Conservation (phyloP, 2,329 filamentous ascomycete genomes). For the Aspergillus intermedius region DNA sequence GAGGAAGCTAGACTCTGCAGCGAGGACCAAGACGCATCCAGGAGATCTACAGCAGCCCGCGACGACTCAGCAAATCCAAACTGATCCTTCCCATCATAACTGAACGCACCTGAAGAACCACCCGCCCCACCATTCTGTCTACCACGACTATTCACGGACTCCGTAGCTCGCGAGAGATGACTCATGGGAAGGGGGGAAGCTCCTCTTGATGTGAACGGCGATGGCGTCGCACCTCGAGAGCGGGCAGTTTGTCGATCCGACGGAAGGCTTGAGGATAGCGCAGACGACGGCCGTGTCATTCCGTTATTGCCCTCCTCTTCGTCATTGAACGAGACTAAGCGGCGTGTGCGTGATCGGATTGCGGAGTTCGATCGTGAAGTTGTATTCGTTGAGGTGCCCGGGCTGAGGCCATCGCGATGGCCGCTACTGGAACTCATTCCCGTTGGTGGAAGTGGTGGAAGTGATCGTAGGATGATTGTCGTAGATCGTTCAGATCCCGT, state of each 20-base stretch:
- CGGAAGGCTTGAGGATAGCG: conserved; percentile 21
- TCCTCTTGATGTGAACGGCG: conserved; percentile 29
- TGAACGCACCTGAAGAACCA: conserved; percentile 20
- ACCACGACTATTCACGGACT: conserved; percentile 15
- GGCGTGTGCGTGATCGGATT: conserved; percentile 39
- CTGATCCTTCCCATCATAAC: conserved; percentile 15
- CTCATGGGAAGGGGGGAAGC: conserved; percentile 34
- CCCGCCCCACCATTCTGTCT: conserved; percentile 13
- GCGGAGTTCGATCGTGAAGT: conserved; percentile 30
- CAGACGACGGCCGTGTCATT: conserved; percentile 18
- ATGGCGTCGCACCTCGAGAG: conserved; percentile 38
- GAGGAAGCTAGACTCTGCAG: conserved; percentile 44
- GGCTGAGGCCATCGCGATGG: conserved; percentile 30
- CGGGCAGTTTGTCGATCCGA: conserved; percentile 27
- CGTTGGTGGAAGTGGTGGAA: conserved; percentile 12
- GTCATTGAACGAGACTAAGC: conserved; percentile 38
- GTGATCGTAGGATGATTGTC: conserved; percentile 24
- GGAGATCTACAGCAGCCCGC: conserved; percentile 28
- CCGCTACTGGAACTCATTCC: conserved; percentile 39
- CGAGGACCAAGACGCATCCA: conserved; percentile 45
- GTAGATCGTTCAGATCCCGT: conserved; percentile 19
- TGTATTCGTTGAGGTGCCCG: conserved; percentile 25
- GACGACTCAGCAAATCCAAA: conserved; percentile 19
- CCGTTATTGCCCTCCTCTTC: conserved; percentile 20
- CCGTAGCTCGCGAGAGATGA: conserved; percentile 28